Percentiles rank a stretch among this genome's conserved stretches.
Evolutionary conservation across 2,329 filamentous ascomycete species (phyloP).

Genomic region (Hypoxylon sp.): DNA sequence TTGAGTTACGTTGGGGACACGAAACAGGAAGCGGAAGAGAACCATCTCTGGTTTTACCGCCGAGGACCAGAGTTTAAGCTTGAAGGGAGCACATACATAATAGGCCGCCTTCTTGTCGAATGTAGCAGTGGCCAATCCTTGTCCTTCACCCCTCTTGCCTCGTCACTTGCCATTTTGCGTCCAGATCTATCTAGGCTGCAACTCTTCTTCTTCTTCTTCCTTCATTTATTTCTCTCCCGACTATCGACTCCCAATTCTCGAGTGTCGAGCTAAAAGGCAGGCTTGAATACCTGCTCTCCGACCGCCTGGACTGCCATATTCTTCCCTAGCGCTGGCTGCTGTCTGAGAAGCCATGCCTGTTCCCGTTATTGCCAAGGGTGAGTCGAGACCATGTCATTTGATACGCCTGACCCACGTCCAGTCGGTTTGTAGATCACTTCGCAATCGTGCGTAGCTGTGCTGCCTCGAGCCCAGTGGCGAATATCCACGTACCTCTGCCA

Average conservation of each 20-base stretch:
- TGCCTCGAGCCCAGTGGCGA: constrained; percentile 38
- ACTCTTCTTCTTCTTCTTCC: constrained; percentile 5
- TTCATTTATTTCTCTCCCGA: not conserved
- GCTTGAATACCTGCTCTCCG: no score
- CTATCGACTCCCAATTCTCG: no score
- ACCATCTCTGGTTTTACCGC: no score
- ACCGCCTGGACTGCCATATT: constrained; percentile 6
- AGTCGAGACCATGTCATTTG: constrained; percentile 37
- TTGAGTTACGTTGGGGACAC: no score
- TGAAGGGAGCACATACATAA: constrained; percentile 11
- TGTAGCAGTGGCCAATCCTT: constrained; percentile 16
- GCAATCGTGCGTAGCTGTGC: constrained; percentile 32
- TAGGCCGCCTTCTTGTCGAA: constrained; percentile 4
- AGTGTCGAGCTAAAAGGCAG: no score
- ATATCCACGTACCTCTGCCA: constrained; percentile 20
- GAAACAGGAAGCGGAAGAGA: no score
- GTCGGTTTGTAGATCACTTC: constrained; percentile 36
- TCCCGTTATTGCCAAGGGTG: constrained; percentile 50
- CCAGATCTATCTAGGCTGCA: no score
- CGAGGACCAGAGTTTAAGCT: no score
- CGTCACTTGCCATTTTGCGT: not conserved
- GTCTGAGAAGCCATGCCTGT: constrained; percentile 46
- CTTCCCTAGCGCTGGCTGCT: constrained; percentile 15
- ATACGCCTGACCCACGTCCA: constrained; percentile 39
- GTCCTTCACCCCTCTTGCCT: not conserved